Evolutionary conservation across 2,329 filamentous ascomycete species (phyloP), one percentile per base, ranked within the genome.

Genomic region (Penicillium paneum): DNA sequence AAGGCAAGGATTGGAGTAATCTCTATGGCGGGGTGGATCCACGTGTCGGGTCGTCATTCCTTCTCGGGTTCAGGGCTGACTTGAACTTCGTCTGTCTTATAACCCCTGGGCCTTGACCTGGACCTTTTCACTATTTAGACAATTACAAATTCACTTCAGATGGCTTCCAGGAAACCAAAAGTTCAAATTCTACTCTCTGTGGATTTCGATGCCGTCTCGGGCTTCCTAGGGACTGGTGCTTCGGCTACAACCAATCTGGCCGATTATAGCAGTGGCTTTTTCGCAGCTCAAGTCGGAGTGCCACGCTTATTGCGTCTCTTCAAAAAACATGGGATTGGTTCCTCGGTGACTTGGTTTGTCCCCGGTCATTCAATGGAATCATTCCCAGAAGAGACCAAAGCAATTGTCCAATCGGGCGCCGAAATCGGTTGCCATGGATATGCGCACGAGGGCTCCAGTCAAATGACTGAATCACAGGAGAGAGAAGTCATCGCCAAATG

Each of bases 381-480:
- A 10, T 85, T 85, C 57, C 81, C 81, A 0, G 65, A 71, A 2
- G 74, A 83, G 52, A 79, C 79, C 3, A 68, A 71, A 47, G 71
- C 73, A 42, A 80, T 85, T 21, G 68, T 82, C 3, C 74, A 78
- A 5, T 79, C 77, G 31, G 81, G 82, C 7, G 76, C 75, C 5
- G 81, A 84, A 60, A 78, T 84, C 42, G 81, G 74, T 8, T 59
- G 72, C 6, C 72, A 66, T 39, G 87, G 85, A 15, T 90, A 90
- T 71, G 84, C 82, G 0, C 86, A 90, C 60, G 87, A 90, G 66
- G 89, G 89, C 58, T 86, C 87, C 0, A 79, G 78, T 10, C 82
- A 86, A 48, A 88, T 90, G 84, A 87, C 81, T 0, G 68, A 87
- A 1, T 86, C 89, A 64, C 88, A 91, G 72, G 88, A 91, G 68